Base-by-base conservation (phyloP, 2,329 filamentous ascomycete genomes). In the Aureobasidium sp. region DNA sequence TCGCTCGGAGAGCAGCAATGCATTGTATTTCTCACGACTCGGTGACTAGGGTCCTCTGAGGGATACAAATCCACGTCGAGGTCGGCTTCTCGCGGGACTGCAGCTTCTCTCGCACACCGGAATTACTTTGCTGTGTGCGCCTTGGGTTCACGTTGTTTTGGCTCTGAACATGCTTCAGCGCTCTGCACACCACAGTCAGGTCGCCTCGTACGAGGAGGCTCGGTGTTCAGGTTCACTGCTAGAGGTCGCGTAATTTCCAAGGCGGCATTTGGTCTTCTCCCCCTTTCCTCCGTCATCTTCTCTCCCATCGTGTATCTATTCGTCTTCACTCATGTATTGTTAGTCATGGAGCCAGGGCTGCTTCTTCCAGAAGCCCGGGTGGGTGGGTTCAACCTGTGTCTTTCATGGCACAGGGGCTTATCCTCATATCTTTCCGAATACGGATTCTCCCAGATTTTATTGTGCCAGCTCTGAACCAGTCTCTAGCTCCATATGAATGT, bases 301-400 rank as follows among this genome's bases (percentile, higher is more conserved):
- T 48, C 45, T 48, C 27, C 45, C 47, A 49, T 49, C 47, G 20
- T 49, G 47, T 34, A 49, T 34, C 6, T 17, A 45, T 45, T 14
- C 31, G n/a, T n/a, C 15, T 27, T 48, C n/a, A 31, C 47, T 29
- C 14, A 11, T 48, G 47, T 51, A 51, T 36, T 15, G 22, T 20
- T 51, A 36, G 15, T n/a, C 25, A 52, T 25, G 31, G 48, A 52
- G 48, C n/a, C 48, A 52, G 48, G 48, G 48, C 48, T 52, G 48
- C 48, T 37, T 49, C 45, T 29, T 7, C 8, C n/a, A 25, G 17
- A 47, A 52, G 48, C 48, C 48, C 48, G 48, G 48, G 48, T 52
- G 48, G 48, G 48, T 37, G 48, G 48, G 48, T 25, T 34, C 31
- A 25, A 22, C 48, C 29, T 31, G 48, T 52, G 29, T 29, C 48